Percentiles rank a stretch among this genome's conserved stretches.
Conservation (phyloP, 495 filamentous ascomycete species). For the Hyaloscypha finlandica region DNA sequence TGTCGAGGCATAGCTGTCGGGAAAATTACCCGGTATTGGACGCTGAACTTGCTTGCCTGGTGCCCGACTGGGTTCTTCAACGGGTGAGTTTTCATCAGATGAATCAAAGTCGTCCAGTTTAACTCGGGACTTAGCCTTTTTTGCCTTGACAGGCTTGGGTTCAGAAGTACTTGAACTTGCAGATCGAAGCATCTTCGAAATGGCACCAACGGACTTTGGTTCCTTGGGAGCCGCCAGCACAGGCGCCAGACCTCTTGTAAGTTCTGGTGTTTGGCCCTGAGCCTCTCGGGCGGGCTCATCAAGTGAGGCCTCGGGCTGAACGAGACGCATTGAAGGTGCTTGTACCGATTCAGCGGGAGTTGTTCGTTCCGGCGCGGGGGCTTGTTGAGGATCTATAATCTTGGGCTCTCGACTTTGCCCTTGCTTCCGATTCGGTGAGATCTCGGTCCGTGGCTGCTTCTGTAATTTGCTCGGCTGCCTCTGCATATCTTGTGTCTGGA, state of each 20-base stretch:
- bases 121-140: slow-evolving; percentile 48
- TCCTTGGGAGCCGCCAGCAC: slow-evolving; percentile 18
- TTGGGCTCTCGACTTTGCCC: slow-evolving; percentile 31
- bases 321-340: slow-evolving; percentile 59
- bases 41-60: slow-evolving; percentile 28
- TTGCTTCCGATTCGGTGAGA: slow-evolving; percentile 52
- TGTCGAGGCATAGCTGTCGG: slow-evolving; percentile 39
- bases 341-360: slow-evolving; percentile 41
- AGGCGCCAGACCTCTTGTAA: slow-evolving; percentile 20
- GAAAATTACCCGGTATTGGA: slow-evolving; percentile 41
- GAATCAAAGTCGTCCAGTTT: slow-evolving; percentile 55
- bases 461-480: slow-evolving; percentile 73
- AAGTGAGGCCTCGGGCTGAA: slow-evolving; percentile 49
- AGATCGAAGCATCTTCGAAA: slow-evolving; percentile 38
- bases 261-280: slow-evolving; percentile 29
- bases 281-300: slow-evolving; percentile 35
- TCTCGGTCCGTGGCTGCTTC: slow-evolving; percentile 61
- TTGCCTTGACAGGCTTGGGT: slow-evolving; percentile 50
- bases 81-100: slow-evolving; percentile 42
- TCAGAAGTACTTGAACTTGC: slow-evolving; percentile 38
- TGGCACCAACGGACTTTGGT: slow-evolving; percentile 30
- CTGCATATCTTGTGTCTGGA: slow-evolving; percentile 41
- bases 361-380: slow-evolving; percentile 28
- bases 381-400: slow-evolving; percentile 41
- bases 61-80: slow-evolving; percentile 30